A percentile compares a stretch with the other conserved stretches of the same genome.
Conservation (phyloP, 495 filamentous ascomycete species). For the Xylona heveae region DNA sequence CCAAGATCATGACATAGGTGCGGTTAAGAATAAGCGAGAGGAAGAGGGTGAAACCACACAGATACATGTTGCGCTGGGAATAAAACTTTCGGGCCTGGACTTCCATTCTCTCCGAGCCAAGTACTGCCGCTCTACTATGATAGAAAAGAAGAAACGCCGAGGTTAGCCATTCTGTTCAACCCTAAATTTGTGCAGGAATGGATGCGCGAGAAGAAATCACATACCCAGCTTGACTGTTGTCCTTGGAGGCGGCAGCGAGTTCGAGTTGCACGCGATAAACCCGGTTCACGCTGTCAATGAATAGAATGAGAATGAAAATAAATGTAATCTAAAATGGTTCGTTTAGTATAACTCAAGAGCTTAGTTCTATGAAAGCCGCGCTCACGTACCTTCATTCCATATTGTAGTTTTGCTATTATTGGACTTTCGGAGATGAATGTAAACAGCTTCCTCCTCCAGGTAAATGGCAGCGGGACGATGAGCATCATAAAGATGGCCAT, state of each 20-base stretch:
- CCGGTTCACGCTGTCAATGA: constrained; percentile 95
- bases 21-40: constrained; percentile 97
- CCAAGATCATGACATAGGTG: constrained; percentile 94
- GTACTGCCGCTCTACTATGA: constrained; percentile 39
- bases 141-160: too few species aligned
- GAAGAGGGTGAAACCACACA: constrained; percentile 98
- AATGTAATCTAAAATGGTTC: constrained; percentile 67
- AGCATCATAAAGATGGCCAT: constrained; percentile 85
- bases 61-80: constrained; percentile 99
- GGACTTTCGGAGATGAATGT: constrained; percentile 84
- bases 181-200: too few species aligned
- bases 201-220: constrained; percentile 7
- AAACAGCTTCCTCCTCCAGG: constrained; percentile 70
- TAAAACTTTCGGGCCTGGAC: constrained; percentile 99
- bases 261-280: constrained; percentile 93
- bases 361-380: not conserved
- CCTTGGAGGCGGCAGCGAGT: constrained; percentile 36
- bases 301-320: constrained; percentile 93
- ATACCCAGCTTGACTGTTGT: constrained; percentile 27
- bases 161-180: too few species aligned
- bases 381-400: constrained; percentile 48
- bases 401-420: constrained; percentile 55
- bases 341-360: constrained; percentile 26
- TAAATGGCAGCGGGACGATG: constrained; percentile 80
- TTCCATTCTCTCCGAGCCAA: constrained; percentile 85